A percentile compares a stretch with the other conserved stretches of the same genome.
phyloP scores from a whole-genome alignment of 139 green algal species.

The Haematococcus lacustris region DNA sequence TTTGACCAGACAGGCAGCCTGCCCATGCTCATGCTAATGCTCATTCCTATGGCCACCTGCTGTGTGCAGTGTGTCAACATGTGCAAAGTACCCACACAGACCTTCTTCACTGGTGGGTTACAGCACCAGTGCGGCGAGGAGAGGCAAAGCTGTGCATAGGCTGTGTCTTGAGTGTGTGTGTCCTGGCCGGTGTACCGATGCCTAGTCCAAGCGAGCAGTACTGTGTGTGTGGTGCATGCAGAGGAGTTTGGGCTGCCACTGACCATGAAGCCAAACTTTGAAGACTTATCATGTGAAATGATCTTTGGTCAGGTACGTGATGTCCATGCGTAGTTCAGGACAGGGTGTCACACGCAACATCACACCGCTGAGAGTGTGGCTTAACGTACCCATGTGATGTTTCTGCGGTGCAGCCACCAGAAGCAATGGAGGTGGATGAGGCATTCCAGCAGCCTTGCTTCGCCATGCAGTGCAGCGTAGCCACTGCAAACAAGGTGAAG shows the following conservation, averaged over 20 bases:
- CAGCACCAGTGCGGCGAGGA: too few relatives aligned
- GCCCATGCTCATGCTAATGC: too few relatives aligned
- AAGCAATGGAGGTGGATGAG: constrained; percentile 34
- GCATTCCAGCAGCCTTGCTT: constrained; percentile 55
- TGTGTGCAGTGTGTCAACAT: constrained; percentile 35
- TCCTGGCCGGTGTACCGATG: too few relatives aligned
- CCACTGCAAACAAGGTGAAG: not conserved
- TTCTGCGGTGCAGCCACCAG: constrained; percentile 16
- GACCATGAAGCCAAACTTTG: constrained; percentile 64
- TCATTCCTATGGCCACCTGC: not conserved
- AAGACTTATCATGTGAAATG: constrained; percentile 61
- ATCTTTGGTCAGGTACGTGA: constrained; percentile 49
- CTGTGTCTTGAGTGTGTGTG: too few relatives aligned
- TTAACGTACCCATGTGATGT: not conserved
- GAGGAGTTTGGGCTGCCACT: constrained; percentile 58
- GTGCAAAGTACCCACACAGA: constrained; percentile 64
- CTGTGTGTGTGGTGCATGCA: too few relatives aligned
- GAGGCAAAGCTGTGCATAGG: constrained; percentile 32
- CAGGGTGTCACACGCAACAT: not conserved
- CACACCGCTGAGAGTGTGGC: not conserved
- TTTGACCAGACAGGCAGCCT: not conserved
- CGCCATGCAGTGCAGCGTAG: constrained; percentile 19
- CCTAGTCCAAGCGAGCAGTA: too few relatives aligned
- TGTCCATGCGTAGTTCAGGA: not conserved
- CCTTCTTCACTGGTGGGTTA: constrained; percentile 41